Percentiles rank a stretch among this genome's conserved stretches.
Conservation (phyloP, 352 stramenopile genomes). For the Globisporangium nodosum region DNA sequence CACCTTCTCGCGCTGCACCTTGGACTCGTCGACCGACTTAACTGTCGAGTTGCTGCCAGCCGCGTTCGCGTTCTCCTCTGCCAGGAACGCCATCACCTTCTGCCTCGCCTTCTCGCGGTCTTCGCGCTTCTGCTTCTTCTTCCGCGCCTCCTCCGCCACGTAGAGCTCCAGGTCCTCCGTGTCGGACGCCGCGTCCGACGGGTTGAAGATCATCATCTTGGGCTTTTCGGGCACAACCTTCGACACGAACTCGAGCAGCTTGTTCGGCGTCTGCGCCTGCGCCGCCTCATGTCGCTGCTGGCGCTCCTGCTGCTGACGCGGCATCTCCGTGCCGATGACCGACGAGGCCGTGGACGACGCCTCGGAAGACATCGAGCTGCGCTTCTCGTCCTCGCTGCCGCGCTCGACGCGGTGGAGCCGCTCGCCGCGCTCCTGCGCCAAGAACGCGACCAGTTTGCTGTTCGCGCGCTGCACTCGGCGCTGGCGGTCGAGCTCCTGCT, state of each 20-base stretch:
- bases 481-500: slow-evolving; percentile 5
- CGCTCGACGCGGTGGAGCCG: slow-evolving; percentile 29
- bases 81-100: slow-evolving; percentile 40
- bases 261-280: slow-evolving; percentile 17
- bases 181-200: slow-evolving; percentile 28
- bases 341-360: slow-evolving; percentile 15
- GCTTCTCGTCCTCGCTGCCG: slow-evolving; percentile 10
- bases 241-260: slow-evolving; percentile 51
- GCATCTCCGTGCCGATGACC: not conserved
- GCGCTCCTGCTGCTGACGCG: not conserved
- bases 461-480: slow-evolving; percentile 30
- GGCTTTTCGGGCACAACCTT: slow-evolving; percentile 44
- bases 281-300: not conserved
- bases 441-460: slow-evolving; percentile 52
- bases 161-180: slow-evolving; percentile 32
- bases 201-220: slow-evolving; percentile 52
- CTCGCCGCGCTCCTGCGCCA: slow-evolving; percentile 46
- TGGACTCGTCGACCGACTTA: slow-evolving; percentile 48
- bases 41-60: slow-evolving; percentile 26
- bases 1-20: slow-evolving; percentile 39
- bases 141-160: slow-evolving; percentile 31
- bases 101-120: slow-evolving; percentile 36
- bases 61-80: slow-evolving; percentile 27
- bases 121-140: slow-evolving; percentile 40
- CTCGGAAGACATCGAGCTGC: slow-evolving; percentile 23